Percentiles rank a stretch among this genome's conserved stretches.
Conservation (phyloP, 2,329 filamentous ascomycete genomes). For the Lachnellula hyalina region DNA sequence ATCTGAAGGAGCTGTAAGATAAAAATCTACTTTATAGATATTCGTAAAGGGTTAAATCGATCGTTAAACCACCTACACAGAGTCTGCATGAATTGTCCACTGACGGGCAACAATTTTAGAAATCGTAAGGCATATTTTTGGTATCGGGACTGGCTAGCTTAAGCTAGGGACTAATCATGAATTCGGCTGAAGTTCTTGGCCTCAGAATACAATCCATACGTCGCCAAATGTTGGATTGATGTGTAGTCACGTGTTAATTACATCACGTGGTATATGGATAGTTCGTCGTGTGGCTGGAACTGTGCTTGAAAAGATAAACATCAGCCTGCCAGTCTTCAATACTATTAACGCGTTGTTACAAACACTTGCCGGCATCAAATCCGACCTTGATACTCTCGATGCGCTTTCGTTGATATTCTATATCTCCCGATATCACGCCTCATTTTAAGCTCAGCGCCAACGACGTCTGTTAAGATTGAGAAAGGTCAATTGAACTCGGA, state of each 20-base stretch:
- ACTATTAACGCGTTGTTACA: slow-evolving; percentile 4
- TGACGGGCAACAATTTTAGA: background rate
- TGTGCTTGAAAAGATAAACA: slow-evolving; percentile 3
- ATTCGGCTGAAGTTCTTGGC: too few relatives aligned
- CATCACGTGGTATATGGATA: too few relatives aligned
- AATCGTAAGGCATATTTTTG: too few relatives aligned
- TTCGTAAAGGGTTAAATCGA: background rate
- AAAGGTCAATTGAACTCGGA: slow-evolving; percentile 19
- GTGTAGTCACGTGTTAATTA: too few relatives aligned
- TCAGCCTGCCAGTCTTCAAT: slow-evolving; percentile 9
- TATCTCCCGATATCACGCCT: slow-evolving; percentile 3
- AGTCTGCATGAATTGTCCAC: background rate
- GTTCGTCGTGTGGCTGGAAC: too few relatives aligned
- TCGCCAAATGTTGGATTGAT: too few relatives aligned
- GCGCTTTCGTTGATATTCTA: slow-evolving; percentile 10
- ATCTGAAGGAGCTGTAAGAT: slow-evolving; percentile 59
- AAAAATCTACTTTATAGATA: background rate
- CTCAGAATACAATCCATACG: too few relatives aligned
- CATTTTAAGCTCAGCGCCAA: background rate
- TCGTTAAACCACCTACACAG: background rate
- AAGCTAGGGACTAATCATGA: too few relatives aligned
- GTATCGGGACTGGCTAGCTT: too few relatives aligned
- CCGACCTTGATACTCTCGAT: slow-evolving; percentile 3
- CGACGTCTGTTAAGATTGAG: background rate
- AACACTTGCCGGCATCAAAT: background rate